A percentile compares a stretch with the other conserved stretches of the same genome.
These are phyloP conservation scores for Colletotrichum sp. DNA, from an alignment of 2,329 filamentous ascomycete genomes.

Conservation along the genomic window DNA sequence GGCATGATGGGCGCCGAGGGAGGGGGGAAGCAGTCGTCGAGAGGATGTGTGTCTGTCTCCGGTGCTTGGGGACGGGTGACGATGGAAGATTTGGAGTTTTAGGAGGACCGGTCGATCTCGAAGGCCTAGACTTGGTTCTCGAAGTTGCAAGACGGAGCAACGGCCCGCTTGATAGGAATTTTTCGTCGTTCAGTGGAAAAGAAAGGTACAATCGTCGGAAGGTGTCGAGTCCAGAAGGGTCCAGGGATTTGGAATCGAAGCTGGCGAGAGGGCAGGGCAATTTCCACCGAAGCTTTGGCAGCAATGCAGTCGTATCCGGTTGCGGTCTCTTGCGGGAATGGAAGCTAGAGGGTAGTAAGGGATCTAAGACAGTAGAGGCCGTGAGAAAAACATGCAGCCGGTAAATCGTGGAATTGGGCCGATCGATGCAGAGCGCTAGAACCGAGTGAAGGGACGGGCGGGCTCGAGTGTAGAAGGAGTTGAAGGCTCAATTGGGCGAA, in stretches of 20 bases:
- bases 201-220: background rate
- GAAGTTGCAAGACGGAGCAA: background rate
- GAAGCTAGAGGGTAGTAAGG: conserved; percentile 2
- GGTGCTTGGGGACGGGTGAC: background rate
- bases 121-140: background rate
- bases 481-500: conserved; percentile 7
- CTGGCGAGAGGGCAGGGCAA: background rate
- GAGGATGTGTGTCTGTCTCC: background rate
- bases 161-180: background rate
- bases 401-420: conserved; percentile 4
- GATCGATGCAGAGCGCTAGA: background rate
- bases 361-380: conserved; percentile 14
- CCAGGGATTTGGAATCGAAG: conserved; percentile 8
- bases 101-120: background rate
- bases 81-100: background rate
- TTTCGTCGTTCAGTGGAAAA: background rate
- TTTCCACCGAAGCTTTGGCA: conserved; percentile 16
- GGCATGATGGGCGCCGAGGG: conserved; percentile 30
- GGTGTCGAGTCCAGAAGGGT: background rate
- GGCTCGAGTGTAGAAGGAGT: background rate
- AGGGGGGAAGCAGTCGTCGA: background rate
- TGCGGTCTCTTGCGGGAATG: conserved; percentile 16
- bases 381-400: background rate
- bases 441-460: background rate
- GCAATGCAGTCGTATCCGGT: conserved; percentile 18